Conservation (phyloP, 345 rosid species). For the Hypericum perforatum region DNA sequence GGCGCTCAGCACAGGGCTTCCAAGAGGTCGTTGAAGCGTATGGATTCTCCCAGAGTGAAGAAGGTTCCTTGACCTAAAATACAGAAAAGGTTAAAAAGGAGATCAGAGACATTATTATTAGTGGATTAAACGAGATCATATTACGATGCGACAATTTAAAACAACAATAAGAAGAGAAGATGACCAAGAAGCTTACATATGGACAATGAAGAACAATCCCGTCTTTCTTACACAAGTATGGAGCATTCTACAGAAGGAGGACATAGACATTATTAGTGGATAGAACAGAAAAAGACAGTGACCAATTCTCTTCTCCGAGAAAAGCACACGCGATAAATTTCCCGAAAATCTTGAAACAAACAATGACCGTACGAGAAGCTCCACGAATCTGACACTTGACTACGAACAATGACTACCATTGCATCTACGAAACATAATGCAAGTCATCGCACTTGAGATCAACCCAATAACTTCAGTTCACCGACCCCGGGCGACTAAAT, state of each 20-base stretch:
- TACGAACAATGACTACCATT: too few relatives aligned
- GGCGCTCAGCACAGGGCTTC: conserved; percentile 99
- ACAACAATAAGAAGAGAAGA: conserved; percentile 1
- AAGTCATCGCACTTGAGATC: too few relatives aligned
- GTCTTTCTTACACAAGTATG: conserved; percentile 88
- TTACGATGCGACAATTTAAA: not conserved
- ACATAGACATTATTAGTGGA: conserved; percentile 6
- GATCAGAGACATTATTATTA: too few relatives aligned
- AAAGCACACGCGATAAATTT: not conserved
- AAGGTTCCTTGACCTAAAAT: conserved; percentile 69
- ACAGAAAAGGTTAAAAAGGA: not conserved
- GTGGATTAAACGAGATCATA: too few relatives aligned
- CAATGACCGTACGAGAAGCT: too few relatives aligned
- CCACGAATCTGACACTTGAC: too few relatives aligned
- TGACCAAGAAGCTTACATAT: conserved; percentile 42
- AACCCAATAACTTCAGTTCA: too few relatives aligned
- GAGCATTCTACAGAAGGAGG: conserved; percentile 47
- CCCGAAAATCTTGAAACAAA: too few relatives aligned
- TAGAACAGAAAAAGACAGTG: not conserved
- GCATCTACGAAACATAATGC: too few relatives aligned
- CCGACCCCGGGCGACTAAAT: too few relatives aligned
- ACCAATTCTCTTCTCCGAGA: not conserved
- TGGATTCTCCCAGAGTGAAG: conserved; percentile 99
- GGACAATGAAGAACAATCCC: conserved; percentile 96
- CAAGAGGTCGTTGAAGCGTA: conserved; percentile 90